Base-by-base conservation (phyloP, 805 yeast species). In the Grigorovia humatica region DNA sequence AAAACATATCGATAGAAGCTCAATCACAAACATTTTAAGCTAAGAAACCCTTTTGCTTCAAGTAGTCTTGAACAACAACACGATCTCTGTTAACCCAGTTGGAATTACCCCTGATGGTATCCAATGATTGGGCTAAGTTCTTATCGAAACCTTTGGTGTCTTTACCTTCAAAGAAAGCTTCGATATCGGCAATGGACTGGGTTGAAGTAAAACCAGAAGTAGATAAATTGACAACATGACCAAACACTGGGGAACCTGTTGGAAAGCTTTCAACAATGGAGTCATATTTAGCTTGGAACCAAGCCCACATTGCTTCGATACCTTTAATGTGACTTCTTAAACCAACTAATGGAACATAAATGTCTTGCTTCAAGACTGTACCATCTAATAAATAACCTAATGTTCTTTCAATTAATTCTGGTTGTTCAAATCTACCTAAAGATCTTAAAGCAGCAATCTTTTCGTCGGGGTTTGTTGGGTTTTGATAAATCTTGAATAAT, bases 201-300 rank as follows among this genome's bases (percentile, higher is more conserved):
- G 67, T 66, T 51, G 78, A 77, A 35, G 88, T 76, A 69, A 81
- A 83, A 1, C 83, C 80, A 23, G 80, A 68, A 46, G 86, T 76
- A 47, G 82, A 70, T 38, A 84, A 55, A 41, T 75, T 74, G 42
- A 90, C 83, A 53, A 91, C 82, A 23, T 82, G 74, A 19, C 90
- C 84, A 60, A 90, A 75, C 85, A 89, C 79, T 35, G 88, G 75
- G 55, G 84, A 76, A 13, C 87, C 83, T 13, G 95, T 87, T 48
- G 96, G 96, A 64, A 88, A 76, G 59, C 75, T 72, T 65, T 79
- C 74, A 59, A 71, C 69, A 55, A 91, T 65, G 47, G 71, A 75
- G 51, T 80, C 86, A 89, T 93, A 90, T 68, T 89, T 82, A 12
- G 54, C 60, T 59, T 76, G 75, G 60, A 80, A 62, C 95, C 96